Conservation (phyloP, 1,284 basidiomycete species). For the Moesziomyces antarcticus region DNA sequence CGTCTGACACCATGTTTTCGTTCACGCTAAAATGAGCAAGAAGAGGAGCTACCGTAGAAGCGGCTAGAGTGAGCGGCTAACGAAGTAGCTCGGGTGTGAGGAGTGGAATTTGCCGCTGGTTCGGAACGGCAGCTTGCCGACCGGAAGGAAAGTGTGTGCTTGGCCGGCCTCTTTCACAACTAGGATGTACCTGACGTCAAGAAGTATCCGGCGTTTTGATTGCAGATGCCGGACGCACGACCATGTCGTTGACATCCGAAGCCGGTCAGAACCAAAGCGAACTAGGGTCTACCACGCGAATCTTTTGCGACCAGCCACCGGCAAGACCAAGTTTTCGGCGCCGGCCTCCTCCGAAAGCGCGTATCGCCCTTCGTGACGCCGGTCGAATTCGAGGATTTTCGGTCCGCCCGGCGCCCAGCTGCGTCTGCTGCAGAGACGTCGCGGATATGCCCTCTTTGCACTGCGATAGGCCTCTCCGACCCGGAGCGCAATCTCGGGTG, state of each 20-base stretch:
- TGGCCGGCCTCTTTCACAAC: not conserved
- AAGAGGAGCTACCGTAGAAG: not conserved
- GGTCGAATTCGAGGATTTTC: not conserved
- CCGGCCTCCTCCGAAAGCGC: conserved; percentile 1
- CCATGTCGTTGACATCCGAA: not conserved
- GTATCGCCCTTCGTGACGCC: conserved; percentile 1
- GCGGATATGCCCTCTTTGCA: not conserved
- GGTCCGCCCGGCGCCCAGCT: too few relatives aligned
- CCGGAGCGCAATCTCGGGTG: too few relatives aligned
- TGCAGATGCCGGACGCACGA: not conserved
- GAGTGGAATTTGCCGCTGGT: not conserved
- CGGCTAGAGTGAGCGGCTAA: too few relatives aligned
- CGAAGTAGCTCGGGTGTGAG: not conserved
- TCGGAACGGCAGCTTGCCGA: not conserved
- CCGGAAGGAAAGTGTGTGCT: not conserved
- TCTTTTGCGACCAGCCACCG: not conserved
- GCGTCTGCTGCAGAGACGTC: not conserved
- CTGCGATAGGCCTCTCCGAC: not conserved
- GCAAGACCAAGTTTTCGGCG: not conserved
- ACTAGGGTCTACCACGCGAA: not conserved
- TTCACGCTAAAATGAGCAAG: not conserved
- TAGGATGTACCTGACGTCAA: not conserved
- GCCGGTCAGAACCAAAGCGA: not conserved
- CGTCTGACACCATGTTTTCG: not conserved
- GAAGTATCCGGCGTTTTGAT: not conserved